Percentiles rank a stretch among this genome's conserved stretches.
These are phyloP conservation scores for Geotrichum candidum DNA, from an alignment of 1,139 yeast genomes.

Conservation along the genomic window DNA sequence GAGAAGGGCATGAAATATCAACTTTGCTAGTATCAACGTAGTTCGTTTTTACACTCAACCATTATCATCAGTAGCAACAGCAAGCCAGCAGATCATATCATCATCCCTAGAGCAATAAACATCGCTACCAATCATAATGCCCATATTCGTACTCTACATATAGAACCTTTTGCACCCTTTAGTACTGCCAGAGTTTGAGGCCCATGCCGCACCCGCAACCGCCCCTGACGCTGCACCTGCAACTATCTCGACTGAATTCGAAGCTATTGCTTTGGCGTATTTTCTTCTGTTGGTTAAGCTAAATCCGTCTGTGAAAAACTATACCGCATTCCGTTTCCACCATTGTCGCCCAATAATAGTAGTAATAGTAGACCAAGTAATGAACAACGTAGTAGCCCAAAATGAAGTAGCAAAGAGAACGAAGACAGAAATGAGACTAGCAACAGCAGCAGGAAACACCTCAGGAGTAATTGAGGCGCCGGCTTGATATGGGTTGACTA, in stretches of 20 bases:
- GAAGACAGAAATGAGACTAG: neutral
- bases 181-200: constrained; percentile 7
- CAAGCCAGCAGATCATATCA: neutral
- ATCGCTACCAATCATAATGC: neutral
- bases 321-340: neutral
- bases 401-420: neutral
- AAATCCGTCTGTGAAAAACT: neutral
- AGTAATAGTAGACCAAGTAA: neutral
- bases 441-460: neutral
- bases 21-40: neutral
- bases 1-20: neutral
- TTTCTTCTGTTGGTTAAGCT: neutral
- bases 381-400: neutral
- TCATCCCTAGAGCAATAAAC: neutral
- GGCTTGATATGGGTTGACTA: constrained; percentile 12
- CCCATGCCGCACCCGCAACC: neutral
- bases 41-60: neutral
- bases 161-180: constrained; percentile 14
- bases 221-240: constrained; percentile 8
- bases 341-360: neutral
- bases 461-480: constrained; percentile 5
- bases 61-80: neutral
- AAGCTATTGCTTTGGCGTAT: constrained; percentile 13
- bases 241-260: constrained; percentile 11
- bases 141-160: constrained; percentile 11